These are phyloP conservation scores for Aeminium ludgeri DNA, from an alignment of 495 filamentous ascomycete genomes.

Conservation along the genomic window DNA sequence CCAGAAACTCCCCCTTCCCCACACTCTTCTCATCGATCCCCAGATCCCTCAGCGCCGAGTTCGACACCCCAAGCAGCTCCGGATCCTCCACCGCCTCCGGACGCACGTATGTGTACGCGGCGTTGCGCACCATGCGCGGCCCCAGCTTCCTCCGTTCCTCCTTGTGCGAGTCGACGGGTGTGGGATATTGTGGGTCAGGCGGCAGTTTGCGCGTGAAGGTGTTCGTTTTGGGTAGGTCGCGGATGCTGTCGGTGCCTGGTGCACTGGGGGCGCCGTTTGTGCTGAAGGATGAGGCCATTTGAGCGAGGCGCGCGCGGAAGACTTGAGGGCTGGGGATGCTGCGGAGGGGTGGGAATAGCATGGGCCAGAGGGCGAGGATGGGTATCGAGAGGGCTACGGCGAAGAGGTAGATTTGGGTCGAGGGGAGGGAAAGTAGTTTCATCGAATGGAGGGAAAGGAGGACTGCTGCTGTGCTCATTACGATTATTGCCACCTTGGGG, in stretches of 20 bases:
- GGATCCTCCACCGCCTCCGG: conserved; percentile 52
- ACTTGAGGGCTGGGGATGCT: conserved; percentile 5
- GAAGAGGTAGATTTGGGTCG: too few species aligned
- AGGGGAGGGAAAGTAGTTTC: too few species aligned
- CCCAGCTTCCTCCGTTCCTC: conserved; percentile 59
- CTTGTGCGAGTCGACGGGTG: conserved; percentile 59
- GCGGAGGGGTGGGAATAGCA: too few species aligned
- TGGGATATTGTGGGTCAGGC: conserved; percentile 62
- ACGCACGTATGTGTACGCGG: conserved; percentile 78
- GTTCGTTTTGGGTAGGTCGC: conserved; percentile 69
- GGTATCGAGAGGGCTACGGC: too few species aligned
- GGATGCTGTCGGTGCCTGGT: conserved; percentile 8
- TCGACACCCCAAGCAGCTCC: conserved; percentile 65
- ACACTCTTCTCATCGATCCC: conserved; percentile 52
- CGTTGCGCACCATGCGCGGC: conserved; percentile 69
- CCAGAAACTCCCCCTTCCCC: conserved; percentile 55
- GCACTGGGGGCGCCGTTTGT: not conserved
- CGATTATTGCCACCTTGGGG: too few species aligned
- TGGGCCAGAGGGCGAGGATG: too few species aligned
- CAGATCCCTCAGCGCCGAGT: conserved; percentile 59
- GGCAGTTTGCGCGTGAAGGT: conserved; percentile 65
- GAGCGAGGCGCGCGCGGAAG: conserved; percentile 16
- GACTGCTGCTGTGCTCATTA: too few species aligned
- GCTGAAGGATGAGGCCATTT: conserved; percentile 29
- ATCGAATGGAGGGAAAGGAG: too few species aligned